A percentile compares a stretch with the other conserved stretches of the same genome.
Conservation (phyloP, 306 rosid genomes). For the Pyrus pyrifolia region DNA sequence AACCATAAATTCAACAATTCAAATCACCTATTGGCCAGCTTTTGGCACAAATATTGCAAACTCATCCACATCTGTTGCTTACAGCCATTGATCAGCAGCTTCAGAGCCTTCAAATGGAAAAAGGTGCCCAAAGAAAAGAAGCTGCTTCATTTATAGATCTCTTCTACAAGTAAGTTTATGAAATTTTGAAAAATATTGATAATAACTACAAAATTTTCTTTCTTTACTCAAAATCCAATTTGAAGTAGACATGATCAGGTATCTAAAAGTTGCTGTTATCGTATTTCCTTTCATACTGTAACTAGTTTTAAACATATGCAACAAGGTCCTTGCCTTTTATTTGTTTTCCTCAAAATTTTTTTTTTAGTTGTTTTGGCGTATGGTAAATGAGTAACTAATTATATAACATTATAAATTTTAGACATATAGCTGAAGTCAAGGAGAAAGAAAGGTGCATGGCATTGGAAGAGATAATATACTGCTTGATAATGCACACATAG, state of each 20-base stretch:
- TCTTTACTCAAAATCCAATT: not conserved
- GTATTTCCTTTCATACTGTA: not conserved
- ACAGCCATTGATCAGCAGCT: slow-evolving; percentile 87
- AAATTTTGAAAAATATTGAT: too few relatives aligned
- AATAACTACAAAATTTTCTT: not conserved
- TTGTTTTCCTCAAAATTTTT: not conserved
- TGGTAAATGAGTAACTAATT: slow-evolving; percentile 8
- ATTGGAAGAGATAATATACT: slow-evolving; percentile 82
- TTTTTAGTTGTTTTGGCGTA: slow-evolving; percentile 15
- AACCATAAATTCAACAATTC: too few relatives aligned
- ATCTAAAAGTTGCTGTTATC: not conserved
- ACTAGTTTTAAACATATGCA: not conserved
- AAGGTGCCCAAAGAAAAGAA: slow-evolving; percentile 46
- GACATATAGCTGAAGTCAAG: slow-evolving; percentile 87
- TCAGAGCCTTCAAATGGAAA: slow-evolving; percentile 70
- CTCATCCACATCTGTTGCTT: slow-evolving; percentile 82
- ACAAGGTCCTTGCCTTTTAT: not conserved
- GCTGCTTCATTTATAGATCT: slow-evolving; percentile 30
- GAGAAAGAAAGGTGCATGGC: slow-evolving; percentile 62
- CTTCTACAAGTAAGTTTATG: slow-evolving; percentile 52
- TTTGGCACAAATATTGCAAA: slow-evolving; percentile 76
- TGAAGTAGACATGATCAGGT: not conserved
- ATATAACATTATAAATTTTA: slow-evolving; percentile 29
- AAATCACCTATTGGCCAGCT: slow-evolving; percentile 89
- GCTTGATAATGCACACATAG: slow-evolving; percentile 58